Evolutionary conservation across 306 rosid species (phyloP).

Genomic region (Sicyos baderoa): DNA sequence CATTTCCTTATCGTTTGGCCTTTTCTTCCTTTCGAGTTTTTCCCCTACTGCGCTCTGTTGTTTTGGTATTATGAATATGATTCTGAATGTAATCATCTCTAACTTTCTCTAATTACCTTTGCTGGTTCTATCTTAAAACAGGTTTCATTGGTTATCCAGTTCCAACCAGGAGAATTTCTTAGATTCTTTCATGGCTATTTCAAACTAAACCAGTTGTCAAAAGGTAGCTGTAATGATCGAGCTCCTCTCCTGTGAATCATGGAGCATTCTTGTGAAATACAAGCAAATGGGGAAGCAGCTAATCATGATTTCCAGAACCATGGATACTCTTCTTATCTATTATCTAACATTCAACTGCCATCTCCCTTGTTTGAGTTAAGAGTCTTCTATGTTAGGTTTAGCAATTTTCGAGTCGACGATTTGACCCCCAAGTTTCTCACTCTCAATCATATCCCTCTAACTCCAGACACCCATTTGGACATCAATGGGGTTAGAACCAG

Average conservation of each 20-base stretch:
- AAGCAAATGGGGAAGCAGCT: constrained; percentile 34
- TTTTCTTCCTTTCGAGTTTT: not conserved
- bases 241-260: constrained; percentile 23
- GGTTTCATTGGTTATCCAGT: constrained; percentile 33
- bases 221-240: constrained; percentile 35
- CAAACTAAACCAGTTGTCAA: constrained; percentile 21
- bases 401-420: constrained; percentile 58
- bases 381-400: constrained; percentile 69
- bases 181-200: constrained; percentile 16
- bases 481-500: constrained; percentile 62
- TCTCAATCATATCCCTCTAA: constrained; percentile 58
- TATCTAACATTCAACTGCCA: constrained; percentile 15
- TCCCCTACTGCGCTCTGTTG: not conserved
- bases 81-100: not conserved
- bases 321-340: constrained; percentile 42
- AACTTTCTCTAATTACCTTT: not conserved
- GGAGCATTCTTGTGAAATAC: constrained; percentile 42
- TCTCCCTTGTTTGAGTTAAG: constrained; percentile 67
- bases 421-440: constrained; percentile 58
- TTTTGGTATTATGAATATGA: not conserved
- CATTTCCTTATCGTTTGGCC: not conserved
- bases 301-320: constrained; percentile 44
- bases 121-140: constrained; percentile 23
- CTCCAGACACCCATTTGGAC: constrained; percentile 65
- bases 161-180: constrained; percentile 20